phyloP scores from a whole-genome alignment of 2,329 filamentous ascomycete genomes.

The Dryadomyces sulphureus region DNA sequence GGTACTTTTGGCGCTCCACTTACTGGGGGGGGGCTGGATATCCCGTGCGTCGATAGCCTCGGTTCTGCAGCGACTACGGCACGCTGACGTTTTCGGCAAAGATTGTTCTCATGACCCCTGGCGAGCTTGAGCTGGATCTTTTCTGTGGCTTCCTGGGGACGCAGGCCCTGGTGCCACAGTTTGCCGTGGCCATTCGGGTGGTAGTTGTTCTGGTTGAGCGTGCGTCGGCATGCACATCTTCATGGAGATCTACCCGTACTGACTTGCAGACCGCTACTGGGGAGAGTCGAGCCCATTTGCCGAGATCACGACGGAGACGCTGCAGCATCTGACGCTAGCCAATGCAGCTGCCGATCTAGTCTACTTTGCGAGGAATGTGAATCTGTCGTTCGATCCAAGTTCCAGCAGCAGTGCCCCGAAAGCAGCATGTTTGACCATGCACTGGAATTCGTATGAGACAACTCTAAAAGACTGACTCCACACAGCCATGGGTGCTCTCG shows the following conservation, averaged over 20 bases:
- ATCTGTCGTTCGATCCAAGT: constrained; percentile 36
- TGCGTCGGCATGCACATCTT: neutral
- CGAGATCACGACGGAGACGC: constrained; percentile 32
- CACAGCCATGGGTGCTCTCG: constrained; percentile 37
- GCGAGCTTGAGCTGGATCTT: neutral
- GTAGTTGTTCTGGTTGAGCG: constrained; percentile 5
- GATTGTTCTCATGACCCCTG: constrained; percentile 4
- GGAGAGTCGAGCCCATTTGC: constrained; percentile 38
- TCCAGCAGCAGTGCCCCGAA: constrained; percentile 31
- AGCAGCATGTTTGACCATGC: constrained; percentile 18
- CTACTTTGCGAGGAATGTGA: constrained; percentile 35
- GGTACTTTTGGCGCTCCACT: constrained; percentile 4
- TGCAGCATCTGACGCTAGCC: constrained; percentile 37
- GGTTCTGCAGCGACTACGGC: neutral
- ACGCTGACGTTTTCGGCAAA: neutral
- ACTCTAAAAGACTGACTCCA: neutral
- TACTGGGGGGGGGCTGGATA: constrained; percentile 6
- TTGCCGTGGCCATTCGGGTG: neutral
- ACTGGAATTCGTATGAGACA: neutral
- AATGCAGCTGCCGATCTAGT: constrained; percentile 38
- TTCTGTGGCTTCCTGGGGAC: neutral
- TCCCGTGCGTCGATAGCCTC: constrained; percentile 1
- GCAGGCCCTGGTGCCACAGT: neutral
- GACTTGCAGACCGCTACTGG: constrained; percentile 36
- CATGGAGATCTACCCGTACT: neutral